These are phyloP conservation scores for Terana coerulea DNA, from an alignment of 768 basidiomycete species.

Conservation along the genomic window DNA sequence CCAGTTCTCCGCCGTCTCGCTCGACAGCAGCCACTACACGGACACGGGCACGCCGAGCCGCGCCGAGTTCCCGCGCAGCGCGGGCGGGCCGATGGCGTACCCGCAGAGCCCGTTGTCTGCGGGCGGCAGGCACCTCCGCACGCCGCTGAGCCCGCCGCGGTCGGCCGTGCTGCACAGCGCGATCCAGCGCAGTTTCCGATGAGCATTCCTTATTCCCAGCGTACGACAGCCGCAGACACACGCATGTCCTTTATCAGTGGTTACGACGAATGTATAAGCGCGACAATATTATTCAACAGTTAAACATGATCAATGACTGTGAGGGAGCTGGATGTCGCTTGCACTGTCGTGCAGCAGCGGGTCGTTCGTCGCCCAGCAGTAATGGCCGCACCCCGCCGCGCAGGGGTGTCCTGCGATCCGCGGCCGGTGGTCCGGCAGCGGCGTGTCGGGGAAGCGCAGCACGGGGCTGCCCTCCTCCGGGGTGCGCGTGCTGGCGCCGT, in stretches of 20 bases:
- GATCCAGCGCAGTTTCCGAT: no score
- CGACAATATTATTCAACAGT: no score
- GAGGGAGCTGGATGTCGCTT: background rate
- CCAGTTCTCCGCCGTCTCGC: background rate
- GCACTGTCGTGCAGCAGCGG: background rate
- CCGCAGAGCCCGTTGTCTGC: constrained; percentile 11
- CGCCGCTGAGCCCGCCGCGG: background rate
- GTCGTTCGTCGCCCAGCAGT: constrained; percentile 59
- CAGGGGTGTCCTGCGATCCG: constrained; percentile 56
- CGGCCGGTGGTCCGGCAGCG: background rate
- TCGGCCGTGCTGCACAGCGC: background rate
- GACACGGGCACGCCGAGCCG: background rate
- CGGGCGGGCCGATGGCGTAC: constrained; percentile 1
- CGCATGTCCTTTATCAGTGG: no score
- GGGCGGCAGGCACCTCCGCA: background rate
- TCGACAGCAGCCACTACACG: constrained; percentile 2
- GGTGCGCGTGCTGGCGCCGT: constrained; percentile 17
- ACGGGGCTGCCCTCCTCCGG: constrained; percentile 14
- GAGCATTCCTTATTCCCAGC: no score
- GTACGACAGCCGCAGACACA: no score
- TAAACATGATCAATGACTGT: no score
- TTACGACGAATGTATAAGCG: no score
- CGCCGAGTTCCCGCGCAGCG: constrained; percentile 3
- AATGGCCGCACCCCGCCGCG: constrained; percentile 80
- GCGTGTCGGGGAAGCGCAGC: constrained; percentile 10